These are phyloP conservation scores for Planoprotostelium fungivorum DNA, from an alignment of 78 protist genomes.

Conservation along the genomic window DNA sequence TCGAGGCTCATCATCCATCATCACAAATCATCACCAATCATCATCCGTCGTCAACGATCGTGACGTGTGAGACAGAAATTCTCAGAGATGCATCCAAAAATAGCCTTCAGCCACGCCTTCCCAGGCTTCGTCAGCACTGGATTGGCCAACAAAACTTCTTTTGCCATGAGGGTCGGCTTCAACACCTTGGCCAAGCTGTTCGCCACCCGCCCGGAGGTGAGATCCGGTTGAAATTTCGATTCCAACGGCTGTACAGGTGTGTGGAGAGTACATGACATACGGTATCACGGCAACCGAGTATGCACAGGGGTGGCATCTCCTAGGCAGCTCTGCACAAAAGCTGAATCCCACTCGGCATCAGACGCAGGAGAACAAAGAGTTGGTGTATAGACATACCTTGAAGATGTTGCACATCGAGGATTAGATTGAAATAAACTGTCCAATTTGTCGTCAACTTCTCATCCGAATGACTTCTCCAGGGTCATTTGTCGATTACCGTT, in stretches of 20 bases:
- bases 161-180: constrained; percentile 6
- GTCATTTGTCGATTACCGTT: no score
- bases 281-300: background rate
- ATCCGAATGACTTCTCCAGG: no score
- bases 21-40: background rate
- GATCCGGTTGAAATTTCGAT: background rate
- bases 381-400: background rate
- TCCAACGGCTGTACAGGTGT: no score
- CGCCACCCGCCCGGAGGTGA: no score
- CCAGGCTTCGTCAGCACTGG: constrained; percentile 19
- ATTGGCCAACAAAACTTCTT: constrained; percentile 11
- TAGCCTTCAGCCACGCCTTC: constrained; percentile 12
- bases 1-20: no score
- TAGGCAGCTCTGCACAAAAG: background rate
- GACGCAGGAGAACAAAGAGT: background rate
- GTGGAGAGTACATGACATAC: background rate
- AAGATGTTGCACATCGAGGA: no score
- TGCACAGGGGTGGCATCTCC: background rate
- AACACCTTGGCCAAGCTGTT: no score
- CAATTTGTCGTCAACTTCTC: no score
- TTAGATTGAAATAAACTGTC: no score
- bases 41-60: no score
- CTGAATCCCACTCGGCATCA: background rate
- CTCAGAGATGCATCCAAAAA: background rate
- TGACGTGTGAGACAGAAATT: no score